phyloP scores from a whole-genome alignment of 2,329 filamentous ascomycete genomes.

The Rasamsonia emersonii region DNA sequence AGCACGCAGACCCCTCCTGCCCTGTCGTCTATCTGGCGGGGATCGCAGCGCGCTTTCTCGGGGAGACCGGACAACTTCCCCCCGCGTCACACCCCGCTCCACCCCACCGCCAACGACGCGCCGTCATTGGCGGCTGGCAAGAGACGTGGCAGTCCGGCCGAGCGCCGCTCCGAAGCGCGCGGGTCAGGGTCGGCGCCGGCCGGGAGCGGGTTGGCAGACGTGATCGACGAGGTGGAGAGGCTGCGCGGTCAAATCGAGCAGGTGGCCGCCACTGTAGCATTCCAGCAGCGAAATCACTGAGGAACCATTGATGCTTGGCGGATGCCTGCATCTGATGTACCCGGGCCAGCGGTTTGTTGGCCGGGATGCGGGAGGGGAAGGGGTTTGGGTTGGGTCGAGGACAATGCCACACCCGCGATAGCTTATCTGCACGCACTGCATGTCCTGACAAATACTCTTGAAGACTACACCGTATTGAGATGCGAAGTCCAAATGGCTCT shows the following conservation, averaged over 20 bases:
- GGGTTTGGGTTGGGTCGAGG: too few species aligned
- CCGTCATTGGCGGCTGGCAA: constrained; percentile 14
- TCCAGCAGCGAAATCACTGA: constrained; percentile 14
- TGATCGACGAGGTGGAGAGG: constrained; percentile 28
- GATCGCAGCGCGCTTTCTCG: constrained; percentile 12
- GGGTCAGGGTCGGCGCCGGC: constrained; percentile 14
- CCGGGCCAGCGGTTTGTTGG: too few species aligned
- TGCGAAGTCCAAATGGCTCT: too few species aligned
- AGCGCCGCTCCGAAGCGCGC: constrained; percentile 15
- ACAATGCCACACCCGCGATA: too few species aligned
- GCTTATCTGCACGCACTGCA: too few species aligned
- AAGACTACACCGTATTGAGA: too few species aligned
- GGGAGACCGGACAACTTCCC: constrained; percentile 15
- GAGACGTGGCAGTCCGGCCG: constrained; percentile 15
- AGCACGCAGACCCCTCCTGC: constrained; percentile 15
- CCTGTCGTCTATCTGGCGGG: constrained; percentile 12
- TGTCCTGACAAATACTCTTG: too few species aligned
- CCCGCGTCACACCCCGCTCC: constrained; percentile 17
- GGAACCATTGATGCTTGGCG: constrained; percentile 5
- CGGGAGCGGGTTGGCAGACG: constrained; percentile 19
- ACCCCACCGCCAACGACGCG: constrained; percentile 16
- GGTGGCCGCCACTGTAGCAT: constrained; percentile 19
- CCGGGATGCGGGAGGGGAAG: too few species aligned
- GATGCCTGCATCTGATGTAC: constrained; percentile 1
- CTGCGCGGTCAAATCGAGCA: constrained; percentile 28